phyloP scores from a whole-genome alignment of 2,329 filamentous ascomycete genomes.

The Capronia epimyces region DNA sequence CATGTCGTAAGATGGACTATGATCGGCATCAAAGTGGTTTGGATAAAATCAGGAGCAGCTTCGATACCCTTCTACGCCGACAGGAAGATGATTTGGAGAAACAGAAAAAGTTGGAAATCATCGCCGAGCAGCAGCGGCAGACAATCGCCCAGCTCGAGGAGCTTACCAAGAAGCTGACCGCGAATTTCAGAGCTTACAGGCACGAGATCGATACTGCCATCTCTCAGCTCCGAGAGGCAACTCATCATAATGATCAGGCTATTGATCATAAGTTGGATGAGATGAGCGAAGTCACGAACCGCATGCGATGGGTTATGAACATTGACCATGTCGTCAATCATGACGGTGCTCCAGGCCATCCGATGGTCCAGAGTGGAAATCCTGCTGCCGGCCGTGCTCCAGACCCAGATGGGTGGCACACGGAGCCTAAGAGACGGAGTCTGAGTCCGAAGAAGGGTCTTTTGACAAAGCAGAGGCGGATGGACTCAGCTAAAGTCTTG shows the following conservation, averaged over 20 bases:
- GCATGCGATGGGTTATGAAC: slow-evolving; percentile 48
- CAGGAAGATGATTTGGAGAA: slow-evolving; percentile 36
- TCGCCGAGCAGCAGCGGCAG: slow-evolving; percentile 44
- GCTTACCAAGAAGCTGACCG: slow-evolving; percentile 37
- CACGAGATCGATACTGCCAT: slow-evolving; percentile 39
- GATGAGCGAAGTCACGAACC: slow-evolving; percentile 39
- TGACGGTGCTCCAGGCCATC: slow-evolving; percentile 1
- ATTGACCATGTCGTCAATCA: slow-evolving; percentile 35
- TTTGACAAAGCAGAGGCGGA: slow-evolving; percentile 24
- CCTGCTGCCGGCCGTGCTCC: not conserved
- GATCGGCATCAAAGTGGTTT: slow-evolving; percentile 38
- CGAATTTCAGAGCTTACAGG: slow-evolving; percentile 41
- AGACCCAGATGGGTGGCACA: not conserved
- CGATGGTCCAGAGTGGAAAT: not conserved
- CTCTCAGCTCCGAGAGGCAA: slow-evolving; percentile 28
- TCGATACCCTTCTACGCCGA: slow-evolving; percentile 33
- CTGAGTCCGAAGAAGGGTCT: slow-evolving; percentile 17
- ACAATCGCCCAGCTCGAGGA: slow-evolving; percentile 40
- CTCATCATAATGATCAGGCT: slow-evolving; percentile 28
- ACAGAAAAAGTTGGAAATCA: slow-evolving; percentile 40
- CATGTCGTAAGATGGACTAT: slow-evolving; percentile 38
- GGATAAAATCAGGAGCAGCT: slow-evolving; percentile 35
- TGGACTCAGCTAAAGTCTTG: slow-evolving; percentile 23
- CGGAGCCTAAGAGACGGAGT: slow-evolving; percentile 13
- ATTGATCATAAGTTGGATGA: slow-evolving; percentile 38